phyloP scores from a whole-genome alignment of 306 rosid genomes.

The Luffa acutangula region DNA sequence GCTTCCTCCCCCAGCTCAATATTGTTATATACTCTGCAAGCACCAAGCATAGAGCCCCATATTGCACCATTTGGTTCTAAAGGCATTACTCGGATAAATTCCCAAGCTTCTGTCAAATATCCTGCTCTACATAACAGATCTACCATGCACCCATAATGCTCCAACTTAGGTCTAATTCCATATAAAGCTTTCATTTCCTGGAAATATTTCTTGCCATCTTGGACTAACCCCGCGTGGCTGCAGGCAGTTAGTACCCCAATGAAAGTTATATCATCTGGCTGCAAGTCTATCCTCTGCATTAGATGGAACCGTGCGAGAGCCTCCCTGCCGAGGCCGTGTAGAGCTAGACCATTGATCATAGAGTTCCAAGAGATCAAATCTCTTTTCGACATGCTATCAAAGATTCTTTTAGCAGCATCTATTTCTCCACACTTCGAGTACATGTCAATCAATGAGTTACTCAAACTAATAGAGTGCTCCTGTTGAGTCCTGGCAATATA shows the following conservation, averaged over 20 bases:
- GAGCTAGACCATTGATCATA: slow-evolving; percentile 13
- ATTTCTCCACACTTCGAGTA: slow-evolving; percentile 21
- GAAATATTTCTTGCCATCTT: slow-evolving; percentile 7
- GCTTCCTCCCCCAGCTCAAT: slow-evolving; percentile 5
- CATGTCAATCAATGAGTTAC: slow-evolving; percentile 17
- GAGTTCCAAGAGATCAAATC: slow-evolving; percentile 19
- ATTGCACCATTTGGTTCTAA: slow-evolving; percentile 16
- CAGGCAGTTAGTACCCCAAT: slow-evolving; percentile 22
- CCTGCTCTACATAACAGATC: slow-evolving; percentile 13
- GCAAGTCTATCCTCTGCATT: slow-evolving; percentile 3
- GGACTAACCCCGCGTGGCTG: slow-evolving; percentile 16
- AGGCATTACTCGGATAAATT: slow-evolving; percentile 11
- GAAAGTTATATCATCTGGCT: slow-evolving; percentile 22
- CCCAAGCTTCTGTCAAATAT: slow-evolving; percentile 1
- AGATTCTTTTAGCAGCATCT: slow-evolving; percentile 6
- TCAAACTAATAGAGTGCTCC: neutral
- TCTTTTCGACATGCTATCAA: slow-evolving; percentile 5
- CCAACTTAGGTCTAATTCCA: slow-evolving; percentile 10
- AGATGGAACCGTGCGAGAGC: slow-evolving; percentile 6
- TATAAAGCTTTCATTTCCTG: slow-evolving; percentile 3
- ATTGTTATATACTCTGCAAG: slow-evolving; percentile 7
- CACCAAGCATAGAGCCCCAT: slow-evolving; percentile 16
- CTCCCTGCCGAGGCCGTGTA: slow-evolving; percentile 14
- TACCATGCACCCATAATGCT: slow-evolving; percentile 16
- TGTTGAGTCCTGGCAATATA: slow-evolving; percentile 4